Evolutionary conservation across 306 rosid genomes (phyloP).

Genomic region (Malus fusca): DNA sequence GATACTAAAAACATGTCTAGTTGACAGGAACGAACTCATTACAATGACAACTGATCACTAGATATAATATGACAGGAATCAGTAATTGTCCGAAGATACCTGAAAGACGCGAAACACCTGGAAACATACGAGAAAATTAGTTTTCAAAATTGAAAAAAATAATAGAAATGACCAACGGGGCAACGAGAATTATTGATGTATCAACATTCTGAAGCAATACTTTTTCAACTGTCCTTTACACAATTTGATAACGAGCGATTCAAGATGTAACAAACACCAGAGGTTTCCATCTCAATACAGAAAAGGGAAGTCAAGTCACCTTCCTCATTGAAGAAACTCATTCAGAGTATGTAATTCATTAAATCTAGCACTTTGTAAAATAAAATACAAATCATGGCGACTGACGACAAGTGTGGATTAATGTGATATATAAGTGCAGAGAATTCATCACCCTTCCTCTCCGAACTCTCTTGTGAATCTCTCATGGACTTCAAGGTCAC

Average conservation of each 20-base stretch:
- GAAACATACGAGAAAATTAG: neutral
- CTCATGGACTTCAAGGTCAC: constrained; percentile 85
- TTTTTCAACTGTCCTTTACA: constrained; percentile 35
- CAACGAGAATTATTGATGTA: constrained; percentile 10
- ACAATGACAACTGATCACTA: neutral
- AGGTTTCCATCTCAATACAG: constrained; percentile 34
- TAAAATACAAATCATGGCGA: constrained; percentile 33
- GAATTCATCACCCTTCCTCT: constrained; percentile 77
- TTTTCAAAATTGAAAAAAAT: neutral
- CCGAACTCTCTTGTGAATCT: constrained; percentile 96
- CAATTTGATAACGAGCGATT: constrained; percentile 36
- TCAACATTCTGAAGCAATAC: constrained; percentile 17
- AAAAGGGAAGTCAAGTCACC: constrained; percentile 28
- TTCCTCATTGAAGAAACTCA: constrained; percentile 30
- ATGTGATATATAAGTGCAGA: constrained; percentile 29
- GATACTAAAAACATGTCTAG: neutral
- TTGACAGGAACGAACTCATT: no score
- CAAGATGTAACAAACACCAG: constrained; percentile 20
- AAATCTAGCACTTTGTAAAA: constrained; percentile 30
- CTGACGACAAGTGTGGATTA: constrained; percentile 26
- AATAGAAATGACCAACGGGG: neutral
- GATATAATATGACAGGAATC: neutral
- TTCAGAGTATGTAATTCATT: constrained; percentile 25
- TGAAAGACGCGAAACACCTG: neutral
- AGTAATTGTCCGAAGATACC: neutral